Evolutionary conservation across 2,329 filamentous ascomycete species (phyloP).

Genomic region (Fusarium sambucinum): DNA sequence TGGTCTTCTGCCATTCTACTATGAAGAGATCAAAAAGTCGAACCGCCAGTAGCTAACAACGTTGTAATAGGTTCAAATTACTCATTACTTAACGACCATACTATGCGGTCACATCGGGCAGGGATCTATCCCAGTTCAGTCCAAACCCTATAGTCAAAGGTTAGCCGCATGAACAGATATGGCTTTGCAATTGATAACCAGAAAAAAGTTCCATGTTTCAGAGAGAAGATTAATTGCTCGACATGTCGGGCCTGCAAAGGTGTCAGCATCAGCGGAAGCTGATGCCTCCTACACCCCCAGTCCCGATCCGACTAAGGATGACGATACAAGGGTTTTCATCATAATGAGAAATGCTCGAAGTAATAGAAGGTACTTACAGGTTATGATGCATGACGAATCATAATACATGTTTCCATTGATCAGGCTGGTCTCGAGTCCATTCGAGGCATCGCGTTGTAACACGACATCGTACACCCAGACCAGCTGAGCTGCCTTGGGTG

Average conservation of each 20-base stretch:
- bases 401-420: not conserved
- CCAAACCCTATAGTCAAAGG: conserved; percentile 19
- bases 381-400: not conserved
- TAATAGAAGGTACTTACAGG: conserved; percentile 27
- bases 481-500: not conserved
- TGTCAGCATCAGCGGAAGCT: conserved; percentile 49
- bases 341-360: conserved; percentile 57
- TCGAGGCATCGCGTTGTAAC: not conserved
- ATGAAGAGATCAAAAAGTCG: not conserved
- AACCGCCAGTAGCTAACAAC: not conserved
- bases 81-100: not conserved
- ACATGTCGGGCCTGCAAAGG: conserved; percentile 56
- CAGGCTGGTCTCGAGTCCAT: not conserved
- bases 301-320: conserved; percentile 90
- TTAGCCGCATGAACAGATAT: conserved; percentile 28
- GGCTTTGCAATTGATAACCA: conserved; percentile 1
- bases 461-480: not conserved
- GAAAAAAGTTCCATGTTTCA: conserved; percentile 51
- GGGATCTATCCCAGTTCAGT: not conserved
- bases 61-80: not conserved
- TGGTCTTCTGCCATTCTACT: not conserved
- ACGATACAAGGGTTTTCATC: conserved; percentile 91
- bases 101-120: not conserved
- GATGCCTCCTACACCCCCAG: conserved; percentile 52
- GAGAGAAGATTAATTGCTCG: conserved; percentile 69